Percentiles rank a stretch among this genome's conserved stretches.
Conservation (phyloP, 257 asterid species). For the Linaria vulgaris region DNA sequence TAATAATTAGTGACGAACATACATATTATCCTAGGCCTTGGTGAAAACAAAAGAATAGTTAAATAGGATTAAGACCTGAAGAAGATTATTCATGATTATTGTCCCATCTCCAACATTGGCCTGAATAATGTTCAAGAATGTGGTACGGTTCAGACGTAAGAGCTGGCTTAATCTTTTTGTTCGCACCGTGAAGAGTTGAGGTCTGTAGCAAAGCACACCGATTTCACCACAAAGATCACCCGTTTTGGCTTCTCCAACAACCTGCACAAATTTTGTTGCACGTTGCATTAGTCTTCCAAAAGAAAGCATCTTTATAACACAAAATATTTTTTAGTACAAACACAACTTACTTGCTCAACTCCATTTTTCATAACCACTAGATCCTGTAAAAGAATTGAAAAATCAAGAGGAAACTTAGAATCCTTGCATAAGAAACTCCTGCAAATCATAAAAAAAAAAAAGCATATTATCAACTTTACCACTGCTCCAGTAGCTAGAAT, state of each 20-base stretch:
- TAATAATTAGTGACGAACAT: too few relatives aligned
- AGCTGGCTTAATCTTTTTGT: conserved; percentile 77
- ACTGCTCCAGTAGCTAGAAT: conserved; percentile 55
- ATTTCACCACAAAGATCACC: conserved; percentile 93
- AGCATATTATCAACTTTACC: conserved; percentile 30
- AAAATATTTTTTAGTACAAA: conserved; percentile 3
- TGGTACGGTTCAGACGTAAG: conserved; percentile 70
- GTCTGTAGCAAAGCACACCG: conserved; percentile 84
- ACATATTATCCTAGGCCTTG: too few relatives aligned
- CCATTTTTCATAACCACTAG: conserved; percentile 46
- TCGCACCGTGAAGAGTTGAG: conserved; percentile 86
- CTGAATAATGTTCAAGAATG: conserved; percentile 74
- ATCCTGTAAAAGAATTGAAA: conserved; percentile 35
- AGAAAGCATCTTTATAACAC: background rate
- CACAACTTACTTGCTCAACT: conserved; percentile 64
- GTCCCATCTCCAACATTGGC: conserved; percentile 91
- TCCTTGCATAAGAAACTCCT: background rate
- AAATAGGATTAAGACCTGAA: conserved; percentile 52
- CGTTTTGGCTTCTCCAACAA: conserved; percentile 71
- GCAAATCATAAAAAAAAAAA: background rate
- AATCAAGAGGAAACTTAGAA: conserved; percentile 15
- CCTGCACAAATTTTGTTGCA: conserved; percentile 44
- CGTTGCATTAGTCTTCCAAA: conserved; percentile 1
- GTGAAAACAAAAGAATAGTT: too few relatives aligned
- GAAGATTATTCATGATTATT: conserved; percentile 81